phyloP scores from a whole-genome alignment of 495 filamentous ascomycete species.

The Pseudevernia furfuracea region DNA sequence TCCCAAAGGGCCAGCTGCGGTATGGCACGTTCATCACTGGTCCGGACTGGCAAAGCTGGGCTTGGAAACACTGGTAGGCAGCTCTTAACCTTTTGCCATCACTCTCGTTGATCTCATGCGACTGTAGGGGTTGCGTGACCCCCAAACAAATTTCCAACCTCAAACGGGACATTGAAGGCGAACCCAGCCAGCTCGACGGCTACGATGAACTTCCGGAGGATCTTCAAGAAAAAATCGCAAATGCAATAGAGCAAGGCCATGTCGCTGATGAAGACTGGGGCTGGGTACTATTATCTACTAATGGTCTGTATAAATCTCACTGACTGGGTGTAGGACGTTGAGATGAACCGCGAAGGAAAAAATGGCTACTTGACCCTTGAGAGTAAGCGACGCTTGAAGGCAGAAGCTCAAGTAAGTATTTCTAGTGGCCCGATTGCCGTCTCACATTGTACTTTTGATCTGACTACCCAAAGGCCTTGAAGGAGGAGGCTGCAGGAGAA shows the following conservation, averaged over 20 bases:
- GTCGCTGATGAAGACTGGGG: slow-evolving; percentile 72
- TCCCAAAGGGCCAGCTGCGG: slow-evolving; percentile 68
- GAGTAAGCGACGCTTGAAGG: slow-evolving; percentile 39
- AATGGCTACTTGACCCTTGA: slow-evolving; percentile 48
- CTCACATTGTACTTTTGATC: not conserved
- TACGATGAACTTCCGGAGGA: slow-evolving; percentile 62
- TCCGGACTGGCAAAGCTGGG: slow-evolving; percentile 44
- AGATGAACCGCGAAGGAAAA: slow-evolving; percentile 59
- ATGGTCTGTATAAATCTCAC: not conserved
- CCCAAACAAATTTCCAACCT: slow-evolving; percentile 53
- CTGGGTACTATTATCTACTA: slow-evolving; percentile 45
- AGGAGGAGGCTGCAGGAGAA: slow-evolving; percentile 29
- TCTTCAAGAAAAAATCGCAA: slow-evolving; percentile 52
- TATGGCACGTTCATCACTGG: slow-evolving; percentile 59
- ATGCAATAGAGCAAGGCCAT: slow-evolving; percentile 59
- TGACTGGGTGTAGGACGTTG: slow-evolving; percentile 49
- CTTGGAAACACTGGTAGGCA: slow-evolving; percentile 73
- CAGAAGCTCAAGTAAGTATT: slow-evolving; percentile 23
- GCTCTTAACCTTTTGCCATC: slow-evolving; percentile 1
- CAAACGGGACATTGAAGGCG: slow-evolving; percentile 37
- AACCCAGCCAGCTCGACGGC: slow-evolving; percentile 53
- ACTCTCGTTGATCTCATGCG: slow-evolving; percentile 4
- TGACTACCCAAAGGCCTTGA: slow-evolving; percentile 17
- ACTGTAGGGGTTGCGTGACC: slow-evolving; percentile 70
- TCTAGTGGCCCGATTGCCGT: not conserved